Base-by-base conservation (phyloP, 768 basidiomycete species). In the Daedaleopsis nitida region DNA sequence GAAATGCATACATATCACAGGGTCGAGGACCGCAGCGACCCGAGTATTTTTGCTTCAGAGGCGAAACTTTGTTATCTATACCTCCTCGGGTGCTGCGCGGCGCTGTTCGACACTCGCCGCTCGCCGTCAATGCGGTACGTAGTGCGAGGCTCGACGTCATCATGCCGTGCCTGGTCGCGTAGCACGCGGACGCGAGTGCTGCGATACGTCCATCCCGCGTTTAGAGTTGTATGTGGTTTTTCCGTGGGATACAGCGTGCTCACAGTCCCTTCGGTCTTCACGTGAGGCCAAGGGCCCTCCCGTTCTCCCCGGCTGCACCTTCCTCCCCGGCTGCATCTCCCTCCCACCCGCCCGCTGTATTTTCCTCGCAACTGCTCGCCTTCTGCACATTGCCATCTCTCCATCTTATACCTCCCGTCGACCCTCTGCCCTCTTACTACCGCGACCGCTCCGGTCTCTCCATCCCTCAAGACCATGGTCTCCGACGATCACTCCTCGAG, bases 401-500 rank as follows among this genome's bases (percentile, higher is more conserved):
- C 11, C n/a, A n/a, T 3, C 11, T 17, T 5, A 10, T 42, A 32
- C 27, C 3, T 32, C 27, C 27, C 27, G 3, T 32, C 7, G 27
- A 3, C 27, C n/a, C n/a, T n/a, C n/a, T 38, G 9, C 14, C 37
- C 37, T 38, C 14, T 38, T 8, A 38, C 37, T 14, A 38, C 37
- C 37, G 37, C 37, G 37, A 42, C 39, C 39, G 11, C 39, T 17
- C 39, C 3, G 3, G 5, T 42, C 13, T 17, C 39, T 10, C 39
- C 3, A 13, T 42, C n/a, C n/a, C n/a, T n/a, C n/a, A n/a, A n/a
- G n/a, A n/a, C n/a, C n/a, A n/a, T n/a, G n/a, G n/a, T n/a, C n/a
- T n/a, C n/a, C n/a, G 7, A 32, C 19, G 14, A 21, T 42, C n/a
- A 13, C 19, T 58, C 57, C 19, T 24, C 60, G 49, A 72, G 65